Evolutionary conservation across 1,284 basidiomycete species (phyloP).

Genomic region (Ustilago xerochloae): DNA sequence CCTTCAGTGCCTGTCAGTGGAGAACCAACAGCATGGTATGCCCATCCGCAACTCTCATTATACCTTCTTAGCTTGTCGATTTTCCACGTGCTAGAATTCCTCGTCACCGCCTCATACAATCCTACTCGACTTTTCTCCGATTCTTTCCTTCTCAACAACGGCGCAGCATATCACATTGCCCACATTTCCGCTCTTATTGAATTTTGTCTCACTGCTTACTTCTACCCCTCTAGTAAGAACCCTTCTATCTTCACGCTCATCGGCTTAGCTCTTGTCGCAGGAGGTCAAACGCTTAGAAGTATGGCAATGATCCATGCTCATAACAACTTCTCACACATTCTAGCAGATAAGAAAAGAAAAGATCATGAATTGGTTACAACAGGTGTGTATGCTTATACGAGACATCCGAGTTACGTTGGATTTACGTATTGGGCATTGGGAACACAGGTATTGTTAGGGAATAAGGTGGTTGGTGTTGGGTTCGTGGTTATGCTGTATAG

Average conservation of each 20-base stretch:
- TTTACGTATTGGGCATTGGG: slow-evolving; percentile 98
- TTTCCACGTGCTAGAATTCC: slow-evolving; percentile 95
- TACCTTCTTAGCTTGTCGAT: slow-evolving; percentile 63
- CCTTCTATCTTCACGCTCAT: slow-evolving; percentile 4
- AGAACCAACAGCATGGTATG: slow-evolving; percentile 3
- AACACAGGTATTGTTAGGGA: slow-evolving; percentile 91
- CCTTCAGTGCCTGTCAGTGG: not conserved
- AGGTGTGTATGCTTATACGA: slow-evolving; percentile 71
- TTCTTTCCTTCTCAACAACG: slow-evolving; percentile 94
- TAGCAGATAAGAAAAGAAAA: slow-evolving; percentile 54
- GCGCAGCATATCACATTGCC: slow-evolving; percentile 84
- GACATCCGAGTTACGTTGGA: slow-evolving; percentile 96
- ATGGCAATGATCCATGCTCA: slow-evolving; percentile 94
- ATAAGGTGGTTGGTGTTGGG: slow-evolving; percentile 78
- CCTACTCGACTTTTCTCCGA: slow-evolving; percentile 89
- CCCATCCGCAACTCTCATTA: slow-evolving; percentile 33
- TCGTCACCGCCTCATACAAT: slow-evolving; percentile 95
- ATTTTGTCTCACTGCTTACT: slow-evolving; percentile 74
- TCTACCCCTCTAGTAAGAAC: slow-evolving; percentile 16
- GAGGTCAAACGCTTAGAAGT: slow-evolving; percentile 84
- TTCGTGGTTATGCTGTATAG: slow-evolving; percentile 79
- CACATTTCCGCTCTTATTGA: slow-evolving; percentile 83
- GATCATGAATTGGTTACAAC: slow-evolving; percentile 63
- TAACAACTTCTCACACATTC: slow-evolving; percentile 86
- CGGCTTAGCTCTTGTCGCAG: slow-evolving; percentile 75